Percentiles rank a stretch among this genome's conserved stretches.
Conservation (phyloP, 2,329 filamentous ascomycete genomes). For the Aspergillus pseudoviridinutans region DNA sequence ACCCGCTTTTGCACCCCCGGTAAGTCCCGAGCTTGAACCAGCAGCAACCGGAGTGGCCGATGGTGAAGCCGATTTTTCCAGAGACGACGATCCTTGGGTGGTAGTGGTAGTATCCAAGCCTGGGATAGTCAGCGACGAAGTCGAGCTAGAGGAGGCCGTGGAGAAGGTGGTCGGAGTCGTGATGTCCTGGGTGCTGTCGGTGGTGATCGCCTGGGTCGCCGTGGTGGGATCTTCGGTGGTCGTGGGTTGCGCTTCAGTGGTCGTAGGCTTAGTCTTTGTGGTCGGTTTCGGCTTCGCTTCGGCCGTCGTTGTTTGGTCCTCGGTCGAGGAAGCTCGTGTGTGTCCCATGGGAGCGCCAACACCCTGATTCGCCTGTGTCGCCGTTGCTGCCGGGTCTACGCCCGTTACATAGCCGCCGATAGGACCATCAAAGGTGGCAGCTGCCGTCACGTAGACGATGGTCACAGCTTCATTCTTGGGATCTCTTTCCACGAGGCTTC, state of each 20-base stretch:
- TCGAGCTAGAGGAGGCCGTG: constrained; percentile 21
- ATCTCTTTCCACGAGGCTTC: constrained; percentile 11
- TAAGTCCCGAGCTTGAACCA: constrained; percentile 28
- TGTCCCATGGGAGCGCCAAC: constrained; percentile 27
- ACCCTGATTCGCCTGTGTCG: constrained; percentile 17
- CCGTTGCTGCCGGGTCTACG: constrained; percentile 6
- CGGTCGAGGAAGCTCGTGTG: constrained; percentile 6
- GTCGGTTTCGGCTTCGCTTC: neutral
- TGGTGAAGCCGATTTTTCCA: constrained; percentile 20
- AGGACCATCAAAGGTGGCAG: constrained; percentile 50
- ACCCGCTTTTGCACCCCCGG: constrained; percentile 64
- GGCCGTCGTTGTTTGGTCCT: neutral
- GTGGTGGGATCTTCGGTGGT: constrained; percentile 5
- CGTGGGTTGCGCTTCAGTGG: constrained; percentile 10
- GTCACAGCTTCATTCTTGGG: constrained; percentile 13
- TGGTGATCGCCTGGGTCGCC: constrained; percentile 1
- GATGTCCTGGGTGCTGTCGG: constrained; percentile 2
- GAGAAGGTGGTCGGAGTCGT: constrained; percentile 16
- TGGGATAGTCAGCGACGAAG: constrained; percentile 12
- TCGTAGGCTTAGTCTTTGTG: constrained; percentile 8
- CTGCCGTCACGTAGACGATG: constrained; percentile 51
- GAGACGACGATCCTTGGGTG: constrained; percentile 11
- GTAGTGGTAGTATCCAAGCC: constrained; percentile 15
- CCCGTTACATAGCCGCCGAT: constrained; percentile 47
- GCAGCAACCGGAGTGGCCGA: constrained; percentile 23